Conservation (phyloP, 1,284 basidiomycete species). For the Marasmius tenuissimus region DNA sequence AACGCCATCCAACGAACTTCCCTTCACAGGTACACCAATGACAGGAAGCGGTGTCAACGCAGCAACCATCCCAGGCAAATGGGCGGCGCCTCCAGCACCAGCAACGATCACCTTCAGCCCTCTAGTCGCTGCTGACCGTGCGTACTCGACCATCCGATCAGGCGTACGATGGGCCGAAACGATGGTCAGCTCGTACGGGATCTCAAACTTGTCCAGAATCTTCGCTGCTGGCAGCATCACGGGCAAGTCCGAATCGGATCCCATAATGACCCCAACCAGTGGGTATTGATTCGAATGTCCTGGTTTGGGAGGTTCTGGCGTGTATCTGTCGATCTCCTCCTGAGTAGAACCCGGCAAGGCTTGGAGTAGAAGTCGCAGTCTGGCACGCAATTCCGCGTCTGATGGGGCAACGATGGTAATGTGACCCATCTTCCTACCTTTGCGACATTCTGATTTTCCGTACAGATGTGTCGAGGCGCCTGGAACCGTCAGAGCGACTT, state of each 20-base stretch:
- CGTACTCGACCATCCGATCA: conserved; percentile 83
- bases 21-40: conserved; percentile 96
- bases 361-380: conserved; percentile 72
- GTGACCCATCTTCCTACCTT: conserved; percentile 98
- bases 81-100: conserved; percentile 96
- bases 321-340: conserved; percentile 54
- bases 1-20: conserved; percentile 91
- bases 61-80: conserved; percentile 98
- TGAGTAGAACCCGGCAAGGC: conserved; percentile 53
- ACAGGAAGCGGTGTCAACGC: conserved; percentile 93
- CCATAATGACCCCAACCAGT: conserved; percentile 96
- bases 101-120: conserved; percentile 87
- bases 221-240: conserved; percentile 90
- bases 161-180: conserved; percentile 97
- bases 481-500: conserved; percentile 61
- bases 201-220: conserved; percentile 78
- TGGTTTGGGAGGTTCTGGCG: conserved; percentile 43
- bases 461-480: conserved; percentile 91
- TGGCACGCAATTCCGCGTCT: conserved; percentile 73
- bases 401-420: conserved; percentile 87
- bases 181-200: conserved; percentile 95
- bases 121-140: conserved; percentile 72
- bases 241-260: conserved; percentile 96
- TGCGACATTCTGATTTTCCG: conserved; percentile 88
- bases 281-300: conserved; percentile 70